Percentiles rank a stretch among this genome's conserved stretches.
These are phyloP conservation scores for Rubus parviflorus DNA, from an alignment of 306 rosid genomes.

Conservation along the genomic window DNA sequence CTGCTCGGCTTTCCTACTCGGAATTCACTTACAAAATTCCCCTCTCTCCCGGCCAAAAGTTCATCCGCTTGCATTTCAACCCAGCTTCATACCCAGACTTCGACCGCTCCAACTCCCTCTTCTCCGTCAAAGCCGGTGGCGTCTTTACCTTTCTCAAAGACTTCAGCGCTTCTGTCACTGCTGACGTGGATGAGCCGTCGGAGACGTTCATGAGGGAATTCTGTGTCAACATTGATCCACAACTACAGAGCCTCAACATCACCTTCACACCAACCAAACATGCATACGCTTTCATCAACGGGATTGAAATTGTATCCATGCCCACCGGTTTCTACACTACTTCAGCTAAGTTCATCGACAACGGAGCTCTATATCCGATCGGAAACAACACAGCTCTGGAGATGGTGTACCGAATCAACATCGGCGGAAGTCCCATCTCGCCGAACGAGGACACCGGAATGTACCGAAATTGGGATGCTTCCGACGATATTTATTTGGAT, in stretches of 20 bases:
- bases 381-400: neutral
- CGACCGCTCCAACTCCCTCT: constrained; percentile 28
- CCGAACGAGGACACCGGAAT: constrained; percentile 21
- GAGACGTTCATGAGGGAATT: constrained; percentile 29
- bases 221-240: constrained; percentile 23
- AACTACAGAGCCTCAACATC: constrained; percentile 30
- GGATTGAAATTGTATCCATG: constrained; percentile 68
- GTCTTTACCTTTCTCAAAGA: constrained; percentile 48
- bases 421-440: neutral
- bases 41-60: constrained; percentile 42
- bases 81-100: constrained; percentile 21
- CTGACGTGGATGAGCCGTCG: neutral
- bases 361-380: accelerated
- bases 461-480: constrained; percentile 13
- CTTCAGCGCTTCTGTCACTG: constrained; percentile 44
- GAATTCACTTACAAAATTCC: constrained; percentile 50
- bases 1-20: constrained; percentile 29
- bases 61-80: constrained; percentile 51
- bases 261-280: too few relatives aligned
- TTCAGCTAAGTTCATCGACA: neutral
- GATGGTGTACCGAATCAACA: too few relatives aligned
- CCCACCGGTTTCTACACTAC: too few relatives aligned
- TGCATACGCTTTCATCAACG: constrained; percentile 61
- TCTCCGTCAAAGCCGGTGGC: constrained; percentile 50
- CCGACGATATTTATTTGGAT: neutral